Percentiles rank a stretch among this genome's conserved stretches.
These are phyloP conservation scores for Ramicandelaber brevisporus DNA, from an alignment of 192 early-diverging fungal species.

Conservation along the genomic window DNA sequence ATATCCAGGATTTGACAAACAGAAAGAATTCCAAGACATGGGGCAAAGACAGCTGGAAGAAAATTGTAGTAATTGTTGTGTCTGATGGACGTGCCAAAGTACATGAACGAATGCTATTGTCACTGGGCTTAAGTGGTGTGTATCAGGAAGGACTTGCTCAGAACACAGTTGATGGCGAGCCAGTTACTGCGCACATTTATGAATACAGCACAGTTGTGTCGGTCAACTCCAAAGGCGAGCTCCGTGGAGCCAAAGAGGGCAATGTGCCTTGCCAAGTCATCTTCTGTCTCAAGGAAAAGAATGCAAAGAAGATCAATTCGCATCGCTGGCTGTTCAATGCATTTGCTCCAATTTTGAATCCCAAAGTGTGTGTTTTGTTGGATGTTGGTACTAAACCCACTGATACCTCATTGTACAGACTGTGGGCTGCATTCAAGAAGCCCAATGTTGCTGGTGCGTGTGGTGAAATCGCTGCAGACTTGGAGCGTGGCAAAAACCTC, in stretches of 20 bases:
- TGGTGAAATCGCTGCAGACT: constrained; percentile 74
- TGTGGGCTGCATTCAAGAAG: constrained; percentile 82
- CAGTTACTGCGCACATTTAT: constrained; percentile 61
- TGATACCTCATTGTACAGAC: constrained; percentile 59
- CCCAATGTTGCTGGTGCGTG: constrained; percentile 72
- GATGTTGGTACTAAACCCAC: constrained; percentile 84
- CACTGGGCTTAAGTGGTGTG: constrained; percentile 55
- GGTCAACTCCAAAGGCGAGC: constrained; percentile 33
- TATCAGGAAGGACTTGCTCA: constrained; percentile 47
- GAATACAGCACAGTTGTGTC: constrained; percentile 67
- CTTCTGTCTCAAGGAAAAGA: constrained; percentile 83
- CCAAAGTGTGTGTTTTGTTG: constrained; percentile 70
- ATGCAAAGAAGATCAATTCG: constrained; percentile 83
- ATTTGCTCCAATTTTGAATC: constrained; percentile 53
- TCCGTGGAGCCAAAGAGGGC: constrained; percentile 35
- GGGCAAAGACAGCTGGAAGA: constrained; percentile 73
- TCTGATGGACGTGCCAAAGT: constrained; percentile 71
- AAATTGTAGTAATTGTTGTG: constrained; percentile 75
- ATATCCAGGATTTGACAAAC: constrained; percentile 69
- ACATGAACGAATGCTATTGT: constrained; percentile 42
- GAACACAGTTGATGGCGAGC: constrained; percentile 33
- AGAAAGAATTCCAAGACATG: constrained; percentile 48
- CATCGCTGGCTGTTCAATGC: constrained; percentile 96
- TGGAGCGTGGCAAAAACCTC: constrained; percentile 41
- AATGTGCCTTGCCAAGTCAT: constrained; percentile 68